These are phyloP conservation scores for Debaryomyces prosopidis DNA, from an alignment of 805 yeast species.

Conservation along the genomic window DNA sequence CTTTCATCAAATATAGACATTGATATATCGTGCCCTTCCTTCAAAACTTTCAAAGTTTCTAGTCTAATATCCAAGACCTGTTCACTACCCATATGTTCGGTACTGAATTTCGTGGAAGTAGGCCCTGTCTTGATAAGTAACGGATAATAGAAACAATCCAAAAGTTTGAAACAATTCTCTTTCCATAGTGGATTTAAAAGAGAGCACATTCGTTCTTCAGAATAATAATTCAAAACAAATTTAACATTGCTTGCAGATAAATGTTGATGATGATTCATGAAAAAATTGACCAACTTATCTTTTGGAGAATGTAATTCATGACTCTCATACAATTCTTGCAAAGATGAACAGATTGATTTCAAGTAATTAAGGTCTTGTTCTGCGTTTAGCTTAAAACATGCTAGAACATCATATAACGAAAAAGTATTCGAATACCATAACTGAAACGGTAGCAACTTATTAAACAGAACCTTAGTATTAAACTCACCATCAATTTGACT, in stretches of 20 bases:
- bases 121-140: conserved; percentile 5
- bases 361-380: conserved; percentile 31
- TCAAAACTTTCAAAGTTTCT: conserved; percentile 33
- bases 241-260: conserved; percentile 39
- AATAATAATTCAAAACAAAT: conserved; percentile 49
- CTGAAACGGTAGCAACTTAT: conserved; percentile 36
- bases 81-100: neutral
- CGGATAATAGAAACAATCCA: conserved; percentile 44
- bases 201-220: conserved; percentile 52
- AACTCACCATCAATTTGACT: conserved; percentile 19
- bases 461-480: conserved; percentile 13
- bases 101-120: conserved; percentile 8
- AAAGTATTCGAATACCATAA: conserved; percentile 39
- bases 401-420: conserved; percentile 43
- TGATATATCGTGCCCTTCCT: conserved; percentile 37
- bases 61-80: conserved; percentile 19
- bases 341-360: conserved; percentile 34
- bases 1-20: conserved; percentile 25
- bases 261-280: conserved; percentile 34
- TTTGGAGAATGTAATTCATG: conserved; percentile 43
- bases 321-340: conserved; percentile 30
- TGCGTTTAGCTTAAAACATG: conserved; percentile 19
- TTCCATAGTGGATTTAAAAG: conserved; percentile 55
- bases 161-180: conserved; percentile 42
- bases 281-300: conserved; percentile 42